A percentile compares a stretch with the other conserved stretches of the same genome.
Conservation (phyloP, 2,329 filamentous ascomycete species). For the Phoma herbarum region DNA sequence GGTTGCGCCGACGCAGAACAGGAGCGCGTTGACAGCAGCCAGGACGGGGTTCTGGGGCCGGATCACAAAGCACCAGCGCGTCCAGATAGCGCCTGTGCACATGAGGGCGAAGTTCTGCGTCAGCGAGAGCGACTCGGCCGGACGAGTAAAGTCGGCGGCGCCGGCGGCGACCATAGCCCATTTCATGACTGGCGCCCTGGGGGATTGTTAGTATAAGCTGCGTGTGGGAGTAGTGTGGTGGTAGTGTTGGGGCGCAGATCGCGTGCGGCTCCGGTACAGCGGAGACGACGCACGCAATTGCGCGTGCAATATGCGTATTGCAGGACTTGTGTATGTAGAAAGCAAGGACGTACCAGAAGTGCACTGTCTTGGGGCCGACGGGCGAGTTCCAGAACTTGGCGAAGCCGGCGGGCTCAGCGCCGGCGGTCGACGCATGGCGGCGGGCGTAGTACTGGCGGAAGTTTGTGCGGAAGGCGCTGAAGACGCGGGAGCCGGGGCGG, state of each 20-base stretch:
- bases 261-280: background rate
- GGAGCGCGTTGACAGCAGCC: constrained; percentile 97
- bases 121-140: constrained; percentile 89
- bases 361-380: constrained; percentile 76
- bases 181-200: constrained; percentile 91
- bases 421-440: constrained; percentile 74
- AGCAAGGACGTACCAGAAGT: constrained; percentile 79
- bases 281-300: constrained; percentile 8
- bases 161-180: constrained; percentile 94
- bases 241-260: background rate
- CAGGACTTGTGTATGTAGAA: background rate
- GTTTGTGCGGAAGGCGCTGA: constrained; percentile 61
- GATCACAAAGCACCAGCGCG: constrained; percentile 97
- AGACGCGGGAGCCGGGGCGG: constrained; percentile 66
- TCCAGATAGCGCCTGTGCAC: constrained; percentile 95
- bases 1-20: constrained; percentile 83
- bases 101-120: constrained; percentile 92
- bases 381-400: constrained; percentile 71
- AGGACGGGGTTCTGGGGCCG: constrained; percentile 91
- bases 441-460: constrained; percentile 65
- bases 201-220: background rate
- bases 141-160: constrained; percentile 88
- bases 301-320: background rate
- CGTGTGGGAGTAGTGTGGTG: background rate
- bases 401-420: constrained; percentile 62